A percentile compares a stretch with the other conserved stretches of the same genome.
Conservation (phyloP, 805 yeast species). For the Kodamaea leandrae region DNA sequence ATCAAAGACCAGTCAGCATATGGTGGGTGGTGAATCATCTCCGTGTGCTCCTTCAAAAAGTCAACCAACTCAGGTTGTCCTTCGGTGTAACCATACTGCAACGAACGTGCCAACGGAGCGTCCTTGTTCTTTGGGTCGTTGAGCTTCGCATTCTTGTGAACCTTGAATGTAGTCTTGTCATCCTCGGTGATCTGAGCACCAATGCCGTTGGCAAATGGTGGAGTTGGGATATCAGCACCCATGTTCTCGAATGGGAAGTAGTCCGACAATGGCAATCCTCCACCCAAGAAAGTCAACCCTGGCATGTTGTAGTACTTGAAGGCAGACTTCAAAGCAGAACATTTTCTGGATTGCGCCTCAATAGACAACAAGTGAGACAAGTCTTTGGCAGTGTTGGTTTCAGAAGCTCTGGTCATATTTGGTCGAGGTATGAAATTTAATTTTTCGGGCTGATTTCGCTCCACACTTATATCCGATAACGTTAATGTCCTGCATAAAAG, state of each 20-base stretch:
- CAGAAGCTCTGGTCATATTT: slow-evolving; percentile 26
- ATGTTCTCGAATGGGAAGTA: slow-evolving; percentile 89
- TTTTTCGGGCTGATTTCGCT: not conserved
- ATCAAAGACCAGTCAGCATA: slow-evolving; percentile 68
- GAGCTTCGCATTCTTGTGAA: slow-evolving; percentile 32
- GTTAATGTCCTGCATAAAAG: not conserved
- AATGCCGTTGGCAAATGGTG: slow-evolving; percentile 79
- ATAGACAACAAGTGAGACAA: slow-evolving; percentile 69
- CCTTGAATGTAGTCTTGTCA: slow-evolving; percentile 42
- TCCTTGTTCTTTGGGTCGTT: slow-evolving; percentile 35
- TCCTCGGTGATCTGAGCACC: slow-evolving; percentile 54
- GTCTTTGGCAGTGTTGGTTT: slow-evolving; percentile 50
- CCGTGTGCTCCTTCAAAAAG: slow-evolving; percentile 76
- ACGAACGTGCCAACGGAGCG: slow-evolving; percentile 75
- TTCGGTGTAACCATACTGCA: slow-evolving; percentile 86
- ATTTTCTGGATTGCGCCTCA: slow-evolving; percentile 73
- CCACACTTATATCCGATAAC: not conserved
- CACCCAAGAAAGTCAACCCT: slow-evolving; percentile 83
- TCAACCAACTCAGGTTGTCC: slow-evolving; percentile 72
- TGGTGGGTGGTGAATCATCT: slow-evolving; percentile 43
- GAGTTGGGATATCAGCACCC: slow-evolving; percentile 66
- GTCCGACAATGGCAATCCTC: slow-evolving; percentile 89
- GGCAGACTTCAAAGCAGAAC: slow-evolving; percentile 81
- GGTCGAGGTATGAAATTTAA: not conserved
- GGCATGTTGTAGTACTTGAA: slow-evolving; percentile 75